Base-by-base conservation (phyloP, 805 yeast species). In the Ogataea henricii region DNA sequence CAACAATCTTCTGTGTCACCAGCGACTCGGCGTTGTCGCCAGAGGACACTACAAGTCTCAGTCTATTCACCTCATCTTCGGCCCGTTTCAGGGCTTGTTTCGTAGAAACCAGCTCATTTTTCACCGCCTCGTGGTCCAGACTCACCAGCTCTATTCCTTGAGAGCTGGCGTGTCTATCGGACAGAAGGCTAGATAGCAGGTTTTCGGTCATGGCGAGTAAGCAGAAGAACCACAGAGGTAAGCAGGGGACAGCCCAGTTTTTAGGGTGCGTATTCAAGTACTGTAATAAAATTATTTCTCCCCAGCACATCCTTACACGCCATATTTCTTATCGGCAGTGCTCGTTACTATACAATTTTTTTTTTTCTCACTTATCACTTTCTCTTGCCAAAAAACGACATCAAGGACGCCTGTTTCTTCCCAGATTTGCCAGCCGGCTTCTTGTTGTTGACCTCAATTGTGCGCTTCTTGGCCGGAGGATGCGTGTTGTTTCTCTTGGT, bases 331-430 rank as follows among this genome's bases (percentile, higher is more conserved):
- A n/a, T n/a, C n/a, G n/a, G n/a, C n/a, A n/a, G n/a, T n/a, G n/a
- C n/a, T n/a, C n/a, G n/a, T n/a, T n/a, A n/a, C n/a, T n/a, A n/a
- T n/a, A n/a, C n/a, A 32, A 30, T 21, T 9, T 25, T 6, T n/a
- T 16, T 7, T 27, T 39, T 39, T 18, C 17, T 43, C 33, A 18
- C 34, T 45, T 46, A 45, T 39, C 33, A 39, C 33, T 49, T 49
- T 39, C 58, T 60, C 45, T 61, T 60, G n/a, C 66, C 65, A 41
- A 66, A 66, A 44, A 65, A 66, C 5, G 63, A 54, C 70, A 66
- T 64, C 38, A 66, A 47, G 4, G 63, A 59, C 4, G 59, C 51
- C 47, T 66, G 69, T 38, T 58, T 60, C 34, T 56, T 55, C 14
- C 40, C 38, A 2, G 36, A 33, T 14, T 17, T 25, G 3, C 25